phyloP scores from a whole-genome alignment of 176 grass and related monocot genomes.

The Carex littledalei region DNA sequence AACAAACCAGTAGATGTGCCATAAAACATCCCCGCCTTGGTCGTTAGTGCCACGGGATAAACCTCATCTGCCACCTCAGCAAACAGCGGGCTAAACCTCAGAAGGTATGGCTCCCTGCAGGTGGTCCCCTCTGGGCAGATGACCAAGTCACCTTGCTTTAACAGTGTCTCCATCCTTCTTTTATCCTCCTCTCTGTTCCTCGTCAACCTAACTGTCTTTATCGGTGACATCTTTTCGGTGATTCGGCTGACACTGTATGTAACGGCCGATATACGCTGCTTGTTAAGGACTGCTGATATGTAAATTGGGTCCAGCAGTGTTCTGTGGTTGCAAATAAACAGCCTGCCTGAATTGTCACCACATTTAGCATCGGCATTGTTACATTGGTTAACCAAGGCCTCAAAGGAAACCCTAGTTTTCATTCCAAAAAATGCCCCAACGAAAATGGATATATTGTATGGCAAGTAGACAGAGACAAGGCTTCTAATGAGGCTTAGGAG shows the following conservation, averaged over 20 bases:
- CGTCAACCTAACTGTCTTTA: slow-evolving; percentile 54
- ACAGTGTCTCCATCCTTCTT: slow-evolving; percentile 39
- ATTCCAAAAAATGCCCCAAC: slow-evolving; percentile 38
- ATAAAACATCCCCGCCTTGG: slow-evolving; percentile 58
- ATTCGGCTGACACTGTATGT: slow-evolving; percentile 74
- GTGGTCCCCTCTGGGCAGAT: slow-evolving; percentile 92
- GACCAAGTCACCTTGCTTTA: slow-evolving; percentile 46
- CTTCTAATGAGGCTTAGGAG: slow-evolving; percentile 43
- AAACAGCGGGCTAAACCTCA: slow-evolving; percentile 70
- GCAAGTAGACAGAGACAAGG: slow-evolving; percentile 44
- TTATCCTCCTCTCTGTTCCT: slow-evolving; percentile 52
- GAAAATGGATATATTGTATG: slow-evolving; percentile 35
- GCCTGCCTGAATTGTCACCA: slow-evolving; percentile 5
- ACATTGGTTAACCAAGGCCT: not conserved
- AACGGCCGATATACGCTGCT: slow-evolving; percentile 34
- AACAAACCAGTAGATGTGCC: slow-evolving; percentile 49
- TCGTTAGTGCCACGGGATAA: slow-evolving; percentile 50
- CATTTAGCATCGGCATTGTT: not conserved
- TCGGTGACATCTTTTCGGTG: slow-evolving; percentile 60
- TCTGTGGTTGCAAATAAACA: slow-evolving; percentile 85
- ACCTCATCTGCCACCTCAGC: slow-evolving; percentile 40
- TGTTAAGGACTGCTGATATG: slow-evolving; percentile 51
- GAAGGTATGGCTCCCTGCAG: slow-evolving; percentile 64
- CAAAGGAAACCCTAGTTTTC: slow-evolving; percentile 25
- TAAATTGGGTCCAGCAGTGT: slow-evolving; percentile 74